These are phyloP conservation scores for Sideroxylon spinosum DNA, from an alignment of 179 eudicot genomes.

Conservation along the genomic window DNA sequence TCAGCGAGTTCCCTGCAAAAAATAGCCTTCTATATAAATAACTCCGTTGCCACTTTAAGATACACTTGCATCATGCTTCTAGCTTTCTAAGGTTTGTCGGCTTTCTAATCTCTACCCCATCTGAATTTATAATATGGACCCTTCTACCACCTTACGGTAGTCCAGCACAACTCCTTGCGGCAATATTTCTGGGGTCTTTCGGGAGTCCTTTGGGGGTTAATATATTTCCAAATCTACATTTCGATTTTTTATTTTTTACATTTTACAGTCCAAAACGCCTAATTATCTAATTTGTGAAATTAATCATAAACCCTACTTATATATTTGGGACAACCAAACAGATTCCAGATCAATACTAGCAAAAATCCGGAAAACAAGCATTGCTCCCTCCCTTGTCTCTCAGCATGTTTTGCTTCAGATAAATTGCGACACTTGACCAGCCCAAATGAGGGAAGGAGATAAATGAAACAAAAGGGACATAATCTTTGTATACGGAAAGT, in stretches of 20 bases:
- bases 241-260: neutral
- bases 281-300: neutral
- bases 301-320: neutral
- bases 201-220: no score
- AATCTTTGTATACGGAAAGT: neutral
- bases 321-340: neutral
- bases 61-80: no score
- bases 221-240: no score
- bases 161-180: no score
- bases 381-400: constrained; percentile 5
- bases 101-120: no score
- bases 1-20: no score
- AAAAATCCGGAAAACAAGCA: constrained; percentile 1
- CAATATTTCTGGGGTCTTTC: no score
- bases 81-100: no score
- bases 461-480: neutral
- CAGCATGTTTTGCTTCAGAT: neutral
- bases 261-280: neutral
- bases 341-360: neutral
- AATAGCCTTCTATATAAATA: no score
- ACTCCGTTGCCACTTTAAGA: no score
- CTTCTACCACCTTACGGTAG: no score
- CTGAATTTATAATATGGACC: no score
- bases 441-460: neutral
- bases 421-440: neutral